Conservation (phyloP, 2,329 filamentous ascomycete genomes). For the Arthrobotrys megalospora region DNA sequence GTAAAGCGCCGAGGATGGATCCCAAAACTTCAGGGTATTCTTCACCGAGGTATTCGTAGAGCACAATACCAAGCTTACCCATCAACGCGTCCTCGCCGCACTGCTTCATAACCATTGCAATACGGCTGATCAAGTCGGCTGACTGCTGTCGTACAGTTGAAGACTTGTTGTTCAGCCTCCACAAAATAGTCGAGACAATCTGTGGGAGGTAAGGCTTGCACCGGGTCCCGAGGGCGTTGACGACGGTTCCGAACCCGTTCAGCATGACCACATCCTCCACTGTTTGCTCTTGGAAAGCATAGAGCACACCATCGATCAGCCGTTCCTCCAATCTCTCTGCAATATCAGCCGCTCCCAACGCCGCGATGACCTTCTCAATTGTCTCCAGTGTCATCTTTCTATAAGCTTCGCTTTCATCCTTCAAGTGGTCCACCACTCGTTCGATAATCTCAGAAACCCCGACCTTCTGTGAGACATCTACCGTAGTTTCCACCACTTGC, state of each 20-base stretch:
- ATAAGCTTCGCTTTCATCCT: constrained; percentile 98
- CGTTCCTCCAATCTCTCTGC: constrained; percentile 92
- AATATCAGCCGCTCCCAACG: constrained; percentile 92
- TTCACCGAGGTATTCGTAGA: constrained; percentile 98
- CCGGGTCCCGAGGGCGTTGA: constrained; percentile 91
- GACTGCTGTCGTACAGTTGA: constrained; percentile 97
- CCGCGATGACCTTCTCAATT: constrained; percentile 94
- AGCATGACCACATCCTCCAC: constrained; percentile 96
- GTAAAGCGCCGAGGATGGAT: constrained; percentile 93
- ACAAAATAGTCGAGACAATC: constrained; percentile 96
- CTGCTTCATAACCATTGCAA: constrained; percentile 99
- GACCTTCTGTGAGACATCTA: constrained; percentile 98
- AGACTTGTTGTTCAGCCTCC: constrained; percentile 97
- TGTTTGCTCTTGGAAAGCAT: constrained; percentile 97
- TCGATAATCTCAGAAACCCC: constrained; percentile 95
- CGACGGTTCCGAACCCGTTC: constrained; percentile 97
- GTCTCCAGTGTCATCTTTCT: constrained; percentile 99
- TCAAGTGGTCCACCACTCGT: constrained; percentile 92
- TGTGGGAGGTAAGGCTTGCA: constrained; percentile 98
- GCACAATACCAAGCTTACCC: constrained; percentile 91
- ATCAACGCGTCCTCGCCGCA: constrained; percentile 96
- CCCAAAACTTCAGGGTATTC: constrained; percentile 98
- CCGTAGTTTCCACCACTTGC: constrained; percentile 97
- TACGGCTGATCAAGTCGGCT: constrained; percentile 94
- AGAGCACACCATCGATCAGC: constrained; percentile 93